Evolutionary conservation across 2,329 filamentous ascomycete species (phyloP).

Genomic region (Hypoxylon sp.): DNA sequence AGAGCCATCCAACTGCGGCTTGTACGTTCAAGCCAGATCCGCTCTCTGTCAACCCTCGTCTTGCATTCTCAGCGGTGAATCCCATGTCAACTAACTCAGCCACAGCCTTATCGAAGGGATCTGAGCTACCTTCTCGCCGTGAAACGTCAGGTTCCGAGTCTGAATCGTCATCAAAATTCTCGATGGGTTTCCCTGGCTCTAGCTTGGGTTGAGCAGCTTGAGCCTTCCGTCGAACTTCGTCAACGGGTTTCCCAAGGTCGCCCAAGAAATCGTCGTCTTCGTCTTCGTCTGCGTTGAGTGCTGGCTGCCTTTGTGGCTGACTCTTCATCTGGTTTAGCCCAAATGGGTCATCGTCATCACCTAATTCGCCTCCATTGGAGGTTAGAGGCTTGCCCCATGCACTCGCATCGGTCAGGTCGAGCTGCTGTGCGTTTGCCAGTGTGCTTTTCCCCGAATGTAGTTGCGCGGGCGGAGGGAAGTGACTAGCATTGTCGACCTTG

Average conservation of each 20-base stretch:
- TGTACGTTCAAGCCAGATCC: slow-evolving; percentile 84
- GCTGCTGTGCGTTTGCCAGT: slow-evolving; percentile 57
- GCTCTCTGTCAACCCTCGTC: slow-evolving; percentile 81
- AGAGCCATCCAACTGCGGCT: slow-evolving; percentile 85
- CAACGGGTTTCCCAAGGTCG: slow-evolving; percentile 72
- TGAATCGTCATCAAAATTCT: slow-evolving; percentile 57
- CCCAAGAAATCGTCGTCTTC: slow-evolving; percentile 76
- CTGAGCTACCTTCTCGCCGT: slow-evolving; percentile 52
- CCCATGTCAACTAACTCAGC: slow-evolving; percentile 95
- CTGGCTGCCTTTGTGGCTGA: slow-evolving; percentile 45
- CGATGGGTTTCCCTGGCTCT: slow-evolving; percentile 68
- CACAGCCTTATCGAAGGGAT: slow-evolving; percentile 81
- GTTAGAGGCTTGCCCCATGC: slow-evolving; percentile 61
- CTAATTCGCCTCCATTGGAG: slow-evolving; percentile 54
- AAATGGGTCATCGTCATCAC: slow-evolving; percentile 85
- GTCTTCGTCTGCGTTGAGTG: slow-evolving; percentile 59
- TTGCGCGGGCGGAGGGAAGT: slow-evolving; percentile 68
- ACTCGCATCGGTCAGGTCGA: slow-evolving; percentile 66
- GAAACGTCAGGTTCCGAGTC: slow-evolving; percentile 56
- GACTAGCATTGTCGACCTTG: slow-evolving; percentile 73
- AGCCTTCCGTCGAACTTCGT: slow-evolving; percentile 67
- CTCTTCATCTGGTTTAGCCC: slow-evolving; percentile 75
- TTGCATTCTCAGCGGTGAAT: slow-evolving; percentile 87
- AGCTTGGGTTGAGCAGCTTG: slow-evolving; percentile 56
- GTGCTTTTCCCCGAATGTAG: slow-evolving; percentile 57